These are phyloP conservation scores for Tetracladium setigerum DNA, from an alignment of 495 filamentous ascomycete genomes.

Conservation along the genomic window DNA sequence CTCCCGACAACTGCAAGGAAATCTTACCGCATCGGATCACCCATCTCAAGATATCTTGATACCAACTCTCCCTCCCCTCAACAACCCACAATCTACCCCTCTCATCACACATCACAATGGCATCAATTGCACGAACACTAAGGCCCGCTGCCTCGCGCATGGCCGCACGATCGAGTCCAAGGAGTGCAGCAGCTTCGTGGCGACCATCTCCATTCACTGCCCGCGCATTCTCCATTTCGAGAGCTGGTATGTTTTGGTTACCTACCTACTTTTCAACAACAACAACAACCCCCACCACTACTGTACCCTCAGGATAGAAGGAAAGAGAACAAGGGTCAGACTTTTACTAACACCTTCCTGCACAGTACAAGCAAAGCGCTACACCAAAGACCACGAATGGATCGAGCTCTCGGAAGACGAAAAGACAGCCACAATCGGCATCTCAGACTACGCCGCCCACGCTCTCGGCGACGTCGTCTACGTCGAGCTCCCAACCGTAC, in stretches of 20 bases:
- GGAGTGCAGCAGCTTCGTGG: conserved; percentile 7
- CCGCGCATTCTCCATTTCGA: conserved; percentile 16
- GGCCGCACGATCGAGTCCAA: conserved; percentile 5
- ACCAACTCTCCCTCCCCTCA: too few relatives aligned
- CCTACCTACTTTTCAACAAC: background rate
- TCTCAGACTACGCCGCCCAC: conserved; percentile 83
- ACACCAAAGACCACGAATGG: conserved; percentile 98
- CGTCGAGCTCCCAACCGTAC: conserved; percentile 77
- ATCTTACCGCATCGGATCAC: too few relatives aligned
- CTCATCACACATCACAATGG: conserved; percentile 17
- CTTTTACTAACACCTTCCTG: background rate
- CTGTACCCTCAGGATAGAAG: background rate
- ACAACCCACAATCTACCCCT: background rate
- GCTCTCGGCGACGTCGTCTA: conserved; percentile 93
- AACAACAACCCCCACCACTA: background rate
- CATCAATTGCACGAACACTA: conserved; percentile 24
- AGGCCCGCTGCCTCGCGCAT: conserved; percentile 19
- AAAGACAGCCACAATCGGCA: conserved; percentile 67
- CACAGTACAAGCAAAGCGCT: conserved; percentile 63
- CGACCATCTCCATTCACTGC: conserved; percentile 6
- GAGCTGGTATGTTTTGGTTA: conserved; percentile 7
- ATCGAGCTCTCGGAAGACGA: conserved; percentile 74
- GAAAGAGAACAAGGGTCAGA: background rate
- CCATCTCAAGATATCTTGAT: too few relatives aligned
- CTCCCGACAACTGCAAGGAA: too few relatives aligned